Percentiles rank a stretch among this genome's conserved stretches.
Conservation (phyloP, 768 basidiomycete species). For the Pleurotus djamor region DNA sequence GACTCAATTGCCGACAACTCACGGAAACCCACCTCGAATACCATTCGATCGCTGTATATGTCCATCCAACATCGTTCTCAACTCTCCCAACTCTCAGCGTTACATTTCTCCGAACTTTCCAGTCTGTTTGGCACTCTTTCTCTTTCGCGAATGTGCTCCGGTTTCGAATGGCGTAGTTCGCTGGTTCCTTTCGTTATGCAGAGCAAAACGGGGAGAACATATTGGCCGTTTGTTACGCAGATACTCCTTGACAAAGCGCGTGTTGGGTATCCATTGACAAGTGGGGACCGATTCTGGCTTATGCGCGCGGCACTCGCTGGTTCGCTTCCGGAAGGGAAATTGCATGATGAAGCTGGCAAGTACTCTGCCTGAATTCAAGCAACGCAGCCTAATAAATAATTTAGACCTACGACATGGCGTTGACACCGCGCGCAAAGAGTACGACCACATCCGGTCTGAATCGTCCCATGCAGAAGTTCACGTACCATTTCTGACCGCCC, state of each 20-base stretch:
- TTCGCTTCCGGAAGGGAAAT: not conserved
- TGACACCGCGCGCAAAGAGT: slow-evolving; percentile 34
- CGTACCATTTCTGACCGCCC: slow-evolving; percentile 40
- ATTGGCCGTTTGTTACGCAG: slow-evolving; percentile 50
- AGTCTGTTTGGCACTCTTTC: slow-evolving; percentile 51
- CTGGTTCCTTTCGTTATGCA: slow-evolving; percentile 23
- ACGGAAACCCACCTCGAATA: slow-evolving; percentile 23
- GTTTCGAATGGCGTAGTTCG: slow-evolving; percentile 25
- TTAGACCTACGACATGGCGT: not conserved
- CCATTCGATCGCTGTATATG: slow-evolving; percentile 36
- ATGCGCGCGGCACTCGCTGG: slow-evolving; percentile 45
- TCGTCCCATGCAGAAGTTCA: slow-evolving; percentile 42
- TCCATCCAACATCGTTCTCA: slow-evolving; percentile 28
- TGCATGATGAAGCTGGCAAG: too few relatives aligned
- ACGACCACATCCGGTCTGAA: slow-evolving; percentile 33
- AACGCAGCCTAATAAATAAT: not conserved
- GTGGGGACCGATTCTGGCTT: slow-evolving; percentile 58
- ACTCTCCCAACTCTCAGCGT: slow-evolving; percentile 28
- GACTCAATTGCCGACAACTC: slow-evolving; percentile 13
- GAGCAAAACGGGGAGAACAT: slow-evolving; percentile 17
- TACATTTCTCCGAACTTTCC: slow-evolving; percentile 39
- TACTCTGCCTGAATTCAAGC: too few relatives aligned
- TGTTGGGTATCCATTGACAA: slow-evolving; percentile 25
- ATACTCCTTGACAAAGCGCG: slow-evolving; percentile 42
- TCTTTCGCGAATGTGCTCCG: slow-evolving; percentile 14